Evolutionary conservation across 1,284 basidiomycete genomes (phyloP).

Genomic region (Cutaneotrichosporon sp.): DNA sequence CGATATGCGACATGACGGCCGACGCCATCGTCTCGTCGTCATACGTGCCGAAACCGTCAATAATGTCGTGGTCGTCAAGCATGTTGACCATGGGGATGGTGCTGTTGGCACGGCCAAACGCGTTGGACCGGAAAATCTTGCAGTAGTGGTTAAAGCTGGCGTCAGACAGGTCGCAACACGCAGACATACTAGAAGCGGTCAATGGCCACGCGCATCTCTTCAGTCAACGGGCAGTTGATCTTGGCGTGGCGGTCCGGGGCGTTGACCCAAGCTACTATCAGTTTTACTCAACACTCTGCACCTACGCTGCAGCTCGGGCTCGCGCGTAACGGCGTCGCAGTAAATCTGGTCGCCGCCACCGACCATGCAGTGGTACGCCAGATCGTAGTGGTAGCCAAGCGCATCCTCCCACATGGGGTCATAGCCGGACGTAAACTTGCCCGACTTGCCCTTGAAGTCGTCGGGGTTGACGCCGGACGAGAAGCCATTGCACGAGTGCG

Average conservation of each 20-base stretch:
- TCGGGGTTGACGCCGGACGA: constrained; percentile 49
- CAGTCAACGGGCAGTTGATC: constrained; percentile 59
- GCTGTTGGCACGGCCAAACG: constrained; percentile 86
- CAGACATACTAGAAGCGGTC: constrained; percentile 58
- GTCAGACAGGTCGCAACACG: neutral
- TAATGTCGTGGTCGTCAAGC: constrained; percentile 62
- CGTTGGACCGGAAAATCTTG: constrained; percentile 74
- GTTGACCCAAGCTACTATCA: constrained; percentile 68
- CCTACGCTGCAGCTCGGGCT: constrained; percentile 50
- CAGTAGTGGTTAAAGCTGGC: constrained; percentile 80
- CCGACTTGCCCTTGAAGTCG: constrained; percentile 50
- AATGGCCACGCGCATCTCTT: constrained; percentile 70
- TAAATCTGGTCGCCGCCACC: constrained; percentile 51
- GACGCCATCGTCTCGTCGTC: constrained; percentile 69
- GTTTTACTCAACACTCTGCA: neutral
- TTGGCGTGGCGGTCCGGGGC: constrained; percentile 61
- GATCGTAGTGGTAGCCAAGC: constrained; percentile 67
- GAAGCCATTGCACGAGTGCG: constrained; percentile 60
- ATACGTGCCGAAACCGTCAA: constrained; percentile 83
- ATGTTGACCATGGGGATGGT: constrained; percentile 68
- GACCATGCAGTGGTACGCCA: constrained; percentile 70
- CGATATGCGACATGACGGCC: constrained; percentile 64
- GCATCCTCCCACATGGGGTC: constrained; percentile 92
- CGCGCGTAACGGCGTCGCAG: constrained; percentile 50
- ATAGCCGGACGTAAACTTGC: constrained; percentile 58